These are phyloP conservation scores for Artemisia tridentata DNA, from an alignment of 129 eudicot genomes.

Conservation along the genomic window DNA sequence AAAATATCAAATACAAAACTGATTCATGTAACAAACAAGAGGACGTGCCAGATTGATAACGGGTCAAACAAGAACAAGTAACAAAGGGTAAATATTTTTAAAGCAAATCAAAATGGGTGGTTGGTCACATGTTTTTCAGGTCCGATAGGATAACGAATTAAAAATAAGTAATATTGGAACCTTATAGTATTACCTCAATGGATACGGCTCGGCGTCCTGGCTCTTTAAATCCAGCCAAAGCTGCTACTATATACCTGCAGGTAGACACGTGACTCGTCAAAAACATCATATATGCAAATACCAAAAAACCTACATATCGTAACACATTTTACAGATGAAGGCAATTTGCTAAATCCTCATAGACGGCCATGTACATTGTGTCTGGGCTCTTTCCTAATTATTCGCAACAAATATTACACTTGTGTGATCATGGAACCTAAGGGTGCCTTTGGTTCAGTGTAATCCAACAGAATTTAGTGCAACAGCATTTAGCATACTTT, in stretches of 20 bases:
- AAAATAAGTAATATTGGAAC: slow-evolving; percentile 1
- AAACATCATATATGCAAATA: neutral
- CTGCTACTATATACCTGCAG: slow-evolving; percentile 70
- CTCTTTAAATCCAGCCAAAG: slow-evolving; percentile 69
- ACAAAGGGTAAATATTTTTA: neutral
- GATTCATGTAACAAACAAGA: neutral
- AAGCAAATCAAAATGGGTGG: slow-evolving; percentile 8
- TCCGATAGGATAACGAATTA: neutral
- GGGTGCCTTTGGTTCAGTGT: too few relatives aligned
- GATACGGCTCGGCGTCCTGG: slow-evolving; percentile 76
- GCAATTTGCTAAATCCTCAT: neutral
- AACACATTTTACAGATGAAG: neutral
- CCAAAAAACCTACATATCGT: neutral
- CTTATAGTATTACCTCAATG: slow-evolving; percentile 56
- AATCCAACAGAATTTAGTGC: too few relatives aligned
- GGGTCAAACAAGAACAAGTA: slow-evolving; percentile 22
- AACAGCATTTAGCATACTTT: too few relatives aligned
- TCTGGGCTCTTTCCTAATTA: too few relatives aligned
- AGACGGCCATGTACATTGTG: too few relatives aligned
- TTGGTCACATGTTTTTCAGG: slow-evolving; percentile 8
- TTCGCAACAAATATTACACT: too few relatives aligned
- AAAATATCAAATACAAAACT: neutral
- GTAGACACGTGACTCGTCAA: slow-evolving; percentile 20
- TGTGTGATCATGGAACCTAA: too few relatives aligned
- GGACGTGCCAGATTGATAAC: neutral